Percentiles rank a stretch among this genome's conserved stretches.
Conservation (phyloP, 768 basidiomycete species). For the Crepidotus variabilis region DNA sequence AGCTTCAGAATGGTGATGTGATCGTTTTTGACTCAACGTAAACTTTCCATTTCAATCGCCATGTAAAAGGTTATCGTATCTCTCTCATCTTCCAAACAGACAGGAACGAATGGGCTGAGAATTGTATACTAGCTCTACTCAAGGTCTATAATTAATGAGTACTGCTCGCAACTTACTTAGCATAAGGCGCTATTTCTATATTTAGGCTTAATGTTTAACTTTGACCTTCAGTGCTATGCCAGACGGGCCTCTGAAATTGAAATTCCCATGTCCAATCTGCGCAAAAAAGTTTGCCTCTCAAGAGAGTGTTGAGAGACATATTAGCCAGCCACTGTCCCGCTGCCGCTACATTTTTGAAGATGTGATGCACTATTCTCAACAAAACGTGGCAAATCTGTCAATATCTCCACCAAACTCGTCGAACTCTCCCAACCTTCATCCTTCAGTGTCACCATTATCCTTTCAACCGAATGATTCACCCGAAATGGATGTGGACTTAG, state of each 20-base stretch:
- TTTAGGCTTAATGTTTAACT: too few relatives aligned
- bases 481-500: too few relatives aligned
- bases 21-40: constrained; percentile 14
- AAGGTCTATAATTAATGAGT: too few relatives aligned
- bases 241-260: not conserved
- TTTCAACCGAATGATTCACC: too few relatives aligned
- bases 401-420: not conserved
- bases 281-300: not conserved
- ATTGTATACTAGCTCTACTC: too few relatives aligned
- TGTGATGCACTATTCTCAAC: not conserved
- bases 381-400: too few relatives aligned
- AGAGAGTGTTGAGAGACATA: not conserved
- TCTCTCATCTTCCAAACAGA: constrained; percentile 22
- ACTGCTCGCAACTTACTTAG: too few relatives aligned
- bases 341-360: not conserved
- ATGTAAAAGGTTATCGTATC: constrained; percentile 12
- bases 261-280: not conserved
- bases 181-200: too few relatives aligned
- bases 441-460: too few relatives aligned
- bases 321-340: not conserved
- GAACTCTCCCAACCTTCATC: not conserved
- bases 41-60: constrained; percentile 19
- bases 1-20: constrained; percentile 8
- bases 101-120: not conserved
- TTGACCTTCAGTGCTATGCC: too few relatives aligned